Conservation (phyloP, 768 basidiomycete genomes). For the Termitomyces sp. region DNA sequence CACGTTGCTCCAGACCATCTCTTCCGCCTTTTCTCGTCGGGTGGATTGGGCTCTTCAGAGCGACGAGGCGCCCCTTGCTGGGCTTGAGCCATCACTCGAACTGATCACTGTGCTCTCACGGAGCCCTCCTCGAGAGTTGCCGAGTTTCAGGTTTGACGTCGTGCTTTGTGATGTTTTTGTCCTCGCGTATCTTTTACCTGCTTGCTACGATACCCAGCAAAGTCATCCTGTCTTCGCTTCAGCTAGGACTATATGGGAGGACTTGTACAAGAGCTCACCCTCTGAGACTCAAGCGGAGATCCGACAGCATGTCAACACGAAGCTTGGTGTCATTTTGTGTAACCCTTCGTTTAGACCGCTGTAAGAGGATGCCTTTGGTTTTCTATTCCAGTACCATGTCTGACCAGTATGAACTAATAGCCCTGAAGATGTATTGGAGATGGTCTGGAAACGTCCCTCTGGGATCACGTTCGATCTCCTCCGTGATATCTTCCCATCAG, state of each 20-base stretch:
- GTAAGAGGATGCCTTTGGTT: conserved; percentile 18
- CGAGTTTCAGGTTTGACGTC: conserved; percentile 10
- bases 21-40: conserved; percentile 28
- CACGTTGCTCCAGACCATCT: conserved; percentile 25
- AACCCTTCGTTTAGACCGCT: conserved; percentile 31
- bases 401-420: conserved; percentile 19
- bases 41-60: conserved; percentile 28
- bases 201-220: conserved; percentile 15
- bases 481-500: conserved; percentile 47
- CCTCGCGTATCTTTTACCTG: conserved; percentile 42
- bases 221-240: conserved; percentile 14
- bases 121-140: conserved; percentile 10
- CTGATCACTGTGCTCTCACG: conserved; percentile 26
- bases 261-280: conserved; percentile 20
- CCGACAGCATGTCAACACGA: conserved; percentile 31
- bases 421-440: conserved; percentile 39
- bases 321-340: conserved; percentile 34
- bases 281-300: conserved; percentile 20
- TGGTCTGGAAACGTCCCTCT: conserved; percentile 28
- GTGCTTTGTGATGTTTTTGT: conserved; percentile 42
- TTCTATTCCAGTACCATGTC: background rate
- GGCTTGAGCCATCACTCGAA: conserved; percentile 23
- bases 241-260: conserved; percentile 31
- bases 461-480: conserved; percentile 35
- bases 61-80: conserved; percentile 13